A percentile compares a stretch with the other conserved stretches of the same genome.
Conservation (phyloP, 768 basidiomycete genomes). For the Mycena galopus region DNA sequence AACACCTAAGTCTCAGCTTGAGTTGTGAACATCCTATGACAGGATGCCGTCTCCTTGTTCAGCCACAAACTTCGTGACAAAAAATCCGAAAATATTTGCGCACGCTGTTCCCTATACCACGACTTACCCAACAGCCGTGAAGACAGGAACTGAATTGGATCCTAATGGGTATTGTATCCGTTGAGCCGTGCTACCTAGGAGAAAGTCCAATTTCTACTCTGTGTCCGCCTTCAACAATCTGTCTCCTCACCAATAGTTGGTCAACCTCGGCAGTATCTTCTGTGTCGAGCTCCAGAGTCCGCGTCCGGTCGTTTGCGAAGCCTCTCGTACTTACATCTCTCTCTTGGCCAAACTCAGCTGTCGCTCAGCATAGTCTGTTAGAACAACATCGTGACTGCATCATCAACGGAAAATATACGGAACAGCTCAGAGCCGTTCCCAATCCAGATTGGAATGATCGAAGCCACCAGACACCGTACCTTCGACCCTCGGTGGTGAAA, state of each 20-base stretch:
- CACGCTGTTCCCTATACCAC: neutral
- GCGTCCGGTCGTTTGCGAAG: neutral
- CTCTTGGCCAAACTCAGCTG: neutral
- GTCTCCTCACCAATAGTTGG: neutral
- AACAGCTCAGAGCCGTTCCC: neutral
- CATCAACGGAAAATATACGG: neutral
- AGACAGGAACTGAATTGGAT: neutral
- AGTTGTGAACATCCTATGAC: neutral
- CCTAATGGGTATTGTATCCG: neutral
- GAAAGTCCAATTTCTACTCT: neutral
- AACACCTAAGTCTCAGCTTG: neutral
- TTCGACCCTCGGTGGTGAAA: neutral
- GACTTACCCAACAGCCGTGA: neutral
- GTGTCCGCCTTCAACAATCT: neutral
- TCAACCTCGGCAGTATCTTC: neutral
- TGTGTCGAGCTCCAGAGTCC: too few species aligned
- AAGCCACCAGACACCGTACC: conserved; percentile 2
- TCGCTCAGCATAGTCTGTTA: too few species aligned
- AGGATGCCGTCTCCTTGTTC: neutral
- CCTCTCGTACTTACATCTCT: neutral
- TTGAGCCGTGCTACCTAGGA: neutral
- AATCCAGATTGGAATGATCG: neutral
- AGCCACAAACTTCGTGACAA: too few species aligned
- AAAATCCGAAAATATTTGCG: neutral
- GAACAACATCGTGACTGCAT: neutral